Evolutionary conservation across 2,329 filamentous ascomycete genomes (phyloP).

Genomic region (Emergomyces orientalis): DNA sequence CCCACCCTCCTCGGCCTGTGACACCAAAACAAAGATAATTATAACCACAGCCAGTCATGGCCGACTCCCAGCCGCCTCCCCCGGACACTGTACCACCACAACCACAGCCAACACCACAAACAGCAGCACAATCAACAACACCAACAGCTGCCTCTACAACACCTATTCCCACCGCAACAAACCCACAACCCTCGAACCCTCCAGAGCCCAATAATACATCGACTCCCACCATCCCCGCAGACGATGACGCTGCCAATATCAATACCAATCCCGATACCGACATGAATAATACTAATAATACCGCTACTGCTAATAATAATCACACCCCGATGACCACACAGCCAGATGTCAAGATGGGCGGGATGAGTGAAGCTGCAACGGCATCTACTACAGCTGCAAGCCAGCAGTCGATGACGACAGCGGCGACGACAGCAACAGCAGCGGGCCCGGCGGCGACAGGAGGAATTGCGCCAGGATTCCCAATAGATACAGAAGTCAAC

Average conservation of each 20-base stretch:
- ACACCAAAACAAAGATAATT: background rate
- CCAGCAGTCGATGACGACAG: background rate
- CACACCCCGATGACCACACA: background rate
- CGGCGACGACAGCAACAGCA: constrained; percentile 14
- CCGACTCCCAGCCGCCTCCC: constrained; percentile 4
- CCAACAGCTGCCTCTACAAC: background rate
- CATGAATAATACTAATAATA: constrained; percentile 1
- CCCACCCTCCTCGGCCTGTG: background rate
- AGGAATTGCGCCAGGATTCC: constrained; percentile 23
- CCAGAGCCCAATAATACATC: constrained; percentile 1
- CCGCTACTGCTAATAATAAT: background rate
- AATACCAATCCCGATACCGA: constrained; percentile 3
- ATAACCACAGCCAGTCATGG: constrained; percentile 2
- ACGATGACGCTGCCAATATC: constrained; percentile 4
- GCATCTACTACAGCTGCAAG: background rate
- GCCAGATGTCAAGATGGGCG: constrained; percentile 16
- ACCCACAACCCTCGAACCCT: background rate
- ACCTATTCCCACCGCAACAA: background rate
- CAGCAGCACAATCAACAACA: background rate
- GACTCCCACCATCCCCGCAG: constrained; percentile 3
- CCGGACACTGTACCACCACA: constrained; percentile 3
- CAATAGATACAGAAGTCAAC: constrained; percentile 17
- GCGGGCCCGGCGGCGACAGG: constrained; percentile 13
- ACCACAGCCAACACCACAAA: background rate
- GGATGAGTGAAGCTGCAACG: constrained; percentile 12